Evolutionary conservation across 768 basidiomycete genomes (phyloP).

Genomic region (Tephrocybe rancida): DNA sequence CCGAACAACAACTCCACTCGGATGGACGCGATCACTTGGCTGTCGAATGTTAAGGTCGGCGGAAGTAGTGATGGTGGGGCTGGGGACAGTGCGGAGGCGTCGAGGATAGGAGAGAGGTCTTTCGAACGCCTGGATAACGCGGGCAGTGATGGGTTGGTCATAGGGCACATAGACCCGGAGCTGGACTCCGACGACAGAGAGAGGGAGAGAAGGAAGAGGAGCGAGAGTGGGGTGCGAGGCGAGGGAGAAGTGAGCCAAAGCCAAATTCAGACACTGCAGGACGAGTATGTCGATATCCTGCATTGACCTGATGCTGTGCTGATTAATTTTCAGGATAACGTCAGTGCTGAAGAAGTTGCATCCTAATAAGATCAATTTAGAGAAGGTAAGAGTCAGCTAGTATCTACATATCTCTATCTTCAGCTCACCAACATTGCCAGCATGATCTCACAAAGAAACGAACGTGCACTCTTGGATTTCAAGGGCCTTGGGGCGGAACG

Average conservation of each 20-base stretch:
- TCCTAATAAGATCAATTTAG: slow-evolving; percentile 76
- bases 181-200: slow-evolving; percentile 13
- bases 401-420: background rate
- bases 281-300: slow-evolving; percentile 56
- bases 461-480: slow-evolving; percentile 82
- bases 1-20: slow-evolving; percentile 42
- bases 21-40: slow-evolving; percentile 73
- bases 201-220: slow-evolving; percentile 37
- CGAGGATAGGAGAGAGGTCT: slow-evolving; percentile 36
- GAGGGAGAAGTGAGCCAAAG: slow-evolving; percentile 24
- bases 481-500: slow-evolving; percentile 90
- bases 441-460: slow-evolving; percentile 73
- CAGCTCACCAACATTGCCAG: slow-evolving; percentile 30
- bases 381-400: slow-evolving; percentile 57
- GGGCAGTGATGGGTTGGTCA: slow-evolving; percentile 11
- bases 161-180: slow-evolving; percentile 17
- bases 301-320: background rate
- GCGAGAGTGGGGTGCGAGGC: slow-evolving; percentile 46
- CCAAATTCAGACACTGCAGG: slow-evolving; percentile 57
- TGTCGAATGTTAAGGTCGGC: slow-evolving; percentile 73
- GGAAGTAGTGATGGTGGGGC: slow-evolving; percentile 59
- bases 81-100: slow-evolving; percentile 49
- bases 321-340: slow-evolving; percentile 55
- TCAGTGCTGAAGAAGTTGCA: slow-evolving; percentile 68
- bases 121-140: slow-evolving; percentile 43